phyloP scores from a whole-genome alignment of 1,139 yeast species.

The Yamadazyma mexicana region DNA sequence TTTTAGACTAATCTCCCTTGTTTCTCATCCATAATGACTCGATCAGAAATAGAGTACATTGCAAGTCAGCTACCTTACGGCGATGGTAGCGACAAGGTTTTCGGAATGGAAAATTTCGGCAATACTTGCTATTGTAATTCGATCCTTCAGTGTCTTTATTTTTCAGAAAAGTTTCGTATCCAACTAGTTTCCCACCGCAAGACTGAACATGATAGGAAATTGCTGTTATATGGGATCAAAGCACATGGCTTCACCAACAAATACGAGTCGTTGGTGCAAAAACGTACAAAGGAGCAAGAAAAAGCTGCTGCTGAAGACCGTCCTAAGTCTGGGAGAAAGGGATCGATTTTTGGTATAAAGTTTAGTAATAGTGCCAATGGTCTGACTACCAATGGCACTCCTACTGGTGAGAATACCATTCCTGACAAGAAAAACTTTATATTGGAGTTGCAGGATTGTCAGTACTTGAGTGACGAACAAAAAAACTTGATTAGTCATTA shows the following conservation, averaged over 20 bases:
- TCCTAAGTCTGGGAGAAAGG: conserved; percentile 34
- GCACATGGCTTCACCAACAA: conserved; percentile 48
- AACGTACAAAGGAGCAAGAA: conserved; percentile 39
- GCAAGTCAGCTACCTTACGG: conserved; percentile 42
- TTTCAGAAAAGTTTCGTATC: conserved; percentile 66
- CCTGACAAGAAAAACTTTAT: conserved; percentile 23
- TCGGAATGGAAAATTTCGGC: conserved; percentile 95
- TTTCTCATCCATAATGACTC: conserved; percentile 1
- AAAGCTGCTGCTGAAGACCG: conserved; percentile 23
- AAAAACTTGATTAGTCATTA: conserved; percentile 27
- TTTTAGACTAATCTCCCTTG: background rate
- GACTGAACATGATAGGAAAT: conserved; percentile 38
- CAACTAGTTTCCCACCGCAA: conserved; percentile 43
- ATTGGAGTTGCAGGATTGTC: conserved; percentile 33
- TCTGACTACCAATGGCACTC: background rate
- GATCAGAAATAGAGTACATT: conserved; percentile 8
- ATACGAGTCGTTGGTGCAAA: conserved; percentile 42
- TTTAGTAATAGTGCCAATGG: conserved; percentile 19
- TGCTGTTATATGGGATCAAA: conserved; percentile 41
- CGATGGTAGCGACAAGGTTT: conserved; percentile 70
- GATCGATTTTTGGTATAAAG: conserved; percentile 44
- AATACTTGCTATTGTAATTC: conserved; percentile 95
- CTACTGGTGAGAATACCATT: conserved; percentile 15
- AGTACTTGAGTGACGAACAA: conserved; percentile 37
- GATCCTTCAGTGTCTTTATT: conserved; percentile 82